phyloP scores from a whole-genome alignment of 2,329 filamentous ascomycete genomes.

The Colletotrichum salicis region DNA sequence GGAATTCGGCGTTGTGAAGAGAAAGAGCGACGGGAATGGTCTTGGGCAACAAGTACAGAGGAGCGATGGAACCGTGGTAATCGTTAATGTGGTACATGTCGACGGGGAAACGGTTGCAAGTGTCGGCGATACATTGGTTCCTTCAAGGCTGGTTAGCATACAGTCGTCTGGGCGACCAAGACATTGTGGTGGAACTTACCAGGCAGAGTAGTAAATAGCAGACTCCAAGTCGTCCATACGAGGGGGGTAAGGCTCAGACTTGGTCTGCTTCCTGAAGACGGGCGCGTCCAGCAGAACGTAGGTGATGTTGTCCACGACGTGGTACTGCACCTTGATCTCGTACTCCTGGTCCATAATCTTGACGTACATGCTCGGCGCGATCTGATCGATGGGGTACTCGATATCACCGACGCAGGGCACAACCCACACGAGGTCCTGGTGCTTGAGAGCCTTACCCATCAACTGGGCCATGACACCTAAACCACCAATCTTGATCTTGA shows the following conservation, averaged over 20 bases:
- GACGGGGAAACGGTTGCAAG: slow-evolving; percentile 70
- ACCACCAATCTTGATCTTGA: slow-evolving; percentile 78
- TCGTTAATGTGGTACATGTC: slow-evolving; percentile 75
- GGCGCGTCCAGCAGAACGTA: slow-evolving; percentile 75
- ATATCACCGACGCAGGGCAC: slow-evolving; percentile 71
- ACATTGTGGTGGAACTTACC: slow-evolving; percentile 46
- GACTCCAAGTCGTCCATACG: slow-evolving; percentile 77
- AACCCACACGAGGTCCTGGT: slow-evolving; percentile 74
- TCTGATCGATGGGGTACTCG: slow-evolving; percentile 69
- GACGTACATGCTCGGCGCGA: slow-evolving; percentile 69
- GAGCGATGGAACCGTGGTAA: slow-evolving; percentile 72
- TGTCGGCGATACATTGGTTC: slow-evolving; percentile 74
- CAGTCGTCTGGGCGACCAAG: not conserved
- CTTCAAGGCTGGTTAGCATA: not conserved
- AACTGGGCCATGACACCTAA: slow-evolving; percentile 77
- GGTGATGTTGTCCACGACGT: slow-evolving; percentile 72
- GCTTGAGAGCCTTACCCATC: slow-evolving; percentile 73
- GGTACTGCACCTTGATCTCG: slow-evolving; percentile 72
- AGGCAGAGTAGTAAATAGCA: slow-evolving; percentile 76
- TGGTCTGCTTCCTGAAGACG: slow-evolving; percentile 72
- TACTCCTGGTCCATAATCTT: slow-evolving; percentile 70
- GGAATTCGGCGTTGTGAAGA: slow-evolving; percentile 76
- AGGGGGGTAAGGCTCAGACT: slow-evolving; percentile 71
- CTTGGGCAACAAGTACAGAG: slow-evolving; percentile 72
- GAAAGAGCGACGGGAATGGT: slow-evolving; percentile 72